Percentiles rank a stretch among this genome's conserved stretches.
Conservation (phyloP, 2,329 filamentous ascomycete genomes). For the Zymoseptoria pseudotritici region DNA sequence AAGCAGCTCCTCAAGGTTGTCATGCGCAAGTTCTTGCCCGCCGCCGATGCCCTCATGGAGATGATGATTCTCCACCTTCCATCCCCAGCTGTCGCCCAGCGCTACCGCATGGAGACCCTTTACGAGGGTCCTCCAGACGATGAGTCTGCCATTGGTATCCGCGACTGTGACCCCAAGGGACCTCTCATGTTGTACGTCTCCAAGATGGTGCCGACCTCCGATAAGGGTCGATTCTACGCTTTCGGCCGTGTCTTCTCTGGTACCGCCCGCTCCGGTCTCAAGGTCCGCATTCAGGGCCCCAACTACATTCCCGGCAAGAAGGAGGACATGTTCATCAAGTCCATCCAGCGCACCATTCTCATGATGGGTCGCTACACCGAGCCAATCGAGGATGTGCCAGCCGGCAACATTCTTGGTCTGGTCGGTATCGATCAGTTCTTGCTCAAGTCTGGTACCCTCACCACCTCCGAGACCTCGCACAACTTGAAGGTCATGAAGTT, state of each 20-base stretch:
- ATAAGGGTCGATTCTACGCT: conserved; percentile 99
- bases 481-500: conserved; percentile 99
- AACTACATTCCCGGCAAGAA: conserved; percentile 98
- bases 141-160: conserved; percentile 89
- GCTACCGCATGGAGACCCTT: conserved; percentile 95
- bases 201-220: conserved; percentile 99
- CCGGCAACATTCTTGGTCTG: conserved; percentile 99
- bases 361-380: conserved; percentile 99
- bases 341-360: conserved; percentile 97
- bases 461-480: conserved; percentile 93
- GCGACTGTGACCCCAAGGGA: conserved; percentile 95
- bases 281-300: conserved; percentile 99
- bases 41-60: conserved; percentile 94
- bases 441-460: conserved; percentile 99
- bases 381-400: conserved; percentile 97
- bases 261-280: conserved; percentile 94
- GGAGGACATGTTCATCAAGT: conserved; percentile 98
- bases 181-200: conserved; percentile 99
- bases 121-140: conserved; percentile 97
- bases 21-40: conserved; percentile 98
- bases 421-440: conserved; percentile 99
- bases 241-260: conserved; percentile 99
- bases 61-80: conserved; percentile 99
- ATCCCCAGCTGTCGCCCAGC: conserved; percentile 90
- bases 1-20: conserved; percentile 96